Base-by-base conservation (phyloP, 768 basidiomycete species). In the Astraeus odoratus region DNA sequence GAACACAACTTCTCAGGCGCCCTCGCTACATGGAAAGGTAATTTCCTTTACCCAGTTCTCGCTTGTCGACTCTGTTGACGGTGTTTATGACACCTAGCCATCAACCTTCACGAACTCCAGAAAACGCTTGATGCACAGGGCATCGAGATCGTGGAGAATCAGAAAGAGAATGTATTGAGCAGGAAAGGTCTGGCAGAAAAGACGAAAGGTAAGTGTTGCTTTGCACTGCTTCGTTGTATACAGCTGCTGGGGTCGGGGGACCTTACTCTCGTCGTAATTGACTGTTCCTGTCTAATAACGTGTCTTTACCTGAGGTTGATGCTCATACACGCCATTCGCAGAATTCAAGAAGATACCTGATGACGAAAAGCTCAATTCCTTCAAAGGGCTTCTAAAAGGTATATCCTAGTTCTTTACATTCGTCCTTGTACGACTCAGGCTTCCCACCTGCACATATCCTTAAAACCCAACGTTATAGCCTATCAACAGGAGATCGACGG, bases 291-390 rank as follows among this genome's bases (percentile, higher is more conserved):
- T 34, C 18, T n/a, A n/a, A 18, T 35, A 23, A 4, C 27, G 12
- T 42, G 4, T 31, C 7, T 1, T 5, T 7, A 30, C 25, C 37
- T 25, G 26, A 19, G 30, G 29, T 31, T 23, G 16, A n/a, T 13
- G 19, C 39, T 36, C 4, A 23, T 43, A 18, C 12, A 13, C 47
- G 34, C 15, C 3, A 23, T 30, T 5, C 43, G 3, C 54, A 97
- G 96, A 99, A 54, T 98, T 97, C 77, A 97, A 89, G 72, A 95
- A 89, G 69, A 79, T 95, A 7, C 77, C 94, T 0, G 94, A 97
- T 48, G 77, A 80, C 18, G 89, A 94, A 60, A 97, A 98, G 65
- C 68, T 82, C 34, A 77, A 77, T 40, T 83, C 83, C 10, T 88
- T 95, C 77, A 98, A 96, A 67, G 80, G 80, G 9, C 72, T 99